Conservation (phyloP, 2,329 filamentous ascomycete species). For the Alternaria postmessia region DNA sequence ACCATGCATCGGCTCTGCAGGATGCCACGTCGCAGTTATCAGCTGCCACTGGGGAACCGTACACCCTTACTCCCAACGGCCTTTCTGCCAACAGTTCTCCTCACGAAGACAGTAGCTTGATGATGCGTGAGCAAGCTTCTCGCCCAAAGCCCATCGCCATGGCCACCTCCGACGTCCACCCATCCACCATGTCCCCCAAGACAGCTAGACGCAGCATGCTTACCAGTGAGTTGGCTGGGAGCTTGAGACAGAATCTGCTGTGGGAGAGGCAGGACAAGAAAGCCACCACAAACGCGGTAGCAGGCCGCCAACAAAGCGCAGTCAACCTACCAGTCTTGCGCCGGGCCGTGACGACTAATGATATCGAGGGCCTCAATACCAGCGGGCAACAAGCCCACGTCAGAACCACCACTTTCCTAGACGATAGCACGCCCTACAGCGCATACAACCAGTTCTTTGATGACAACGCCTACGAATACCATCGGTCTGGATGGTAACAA, state of each 20-base stretch:
- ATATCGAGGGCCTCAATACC: conserved; percentile 88
- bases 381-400: conserved; percentile 47
- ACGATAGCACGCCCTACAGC: conserved; percentile 70
- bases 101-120: conserved; percentile 63
- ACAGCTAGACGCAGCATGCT: conserved; percentile 84
- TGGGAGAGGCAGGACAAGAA: conserved; percentile 97
- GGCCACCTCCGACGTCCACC: conserved; percentile 72
- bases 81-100: conserved; percentile 69
- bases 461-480: conserved; percentile 73
- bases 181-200: conserved; percentile 83
- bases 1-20: conserved; percentile 73
- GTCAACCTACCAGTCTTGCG: conserved; percentile 42
- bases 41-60: conserved; percentile 65
- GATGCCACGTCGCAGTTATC: conserved; percentile 68
- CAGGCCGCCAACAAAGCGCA: conserved; percentile 84
- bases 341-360: conserved; percentile 67
- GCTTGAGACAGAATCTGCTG: conserved; percentile 86
- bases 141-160: conserved; percentile 83
- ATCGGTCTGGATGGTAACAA: conserved; percentile 81
- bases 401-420: conserved; percentile 65
- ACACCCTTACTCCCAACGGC: conserved; percentile 73
- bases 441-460: conserved; percentile 84
- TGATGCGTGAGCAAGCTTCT: conserved; percentile 65
- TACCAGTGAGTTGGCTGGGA: conserved; percentile 85
- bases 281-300: conserved; percentile 83